A percentile compares a stretch with the other conserved stretches of the same genome.
Conservation (phyloP, 371 early-diverging fungal species). For the Choanephora cucurbitarum region DNA sequence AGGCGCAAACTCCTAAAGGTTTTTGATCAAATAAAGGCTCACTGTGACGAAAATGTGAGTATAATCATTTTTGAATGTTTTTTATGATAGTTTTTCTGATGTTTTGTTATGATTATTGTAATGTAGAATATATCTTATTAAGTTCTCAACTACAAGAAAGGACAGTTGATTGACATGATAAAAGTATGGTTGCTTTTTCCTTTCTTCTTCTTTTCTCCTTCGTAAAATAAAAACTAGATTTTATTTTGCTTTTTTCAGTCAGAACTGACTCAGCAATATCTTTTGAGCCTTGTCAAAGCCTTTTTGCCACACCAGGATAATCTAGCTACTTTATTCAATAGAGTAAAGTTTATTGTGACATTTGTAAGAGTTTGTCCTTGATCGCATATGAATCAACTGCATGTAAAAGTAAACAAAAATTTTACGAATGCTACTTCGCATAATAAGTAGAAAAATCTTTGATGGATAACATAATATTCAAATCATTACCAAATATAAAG, state of each 20-base stretch:
- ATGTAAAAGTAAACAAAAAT: background rate
- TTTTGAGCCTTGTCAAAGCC: conserved; percentile 7
- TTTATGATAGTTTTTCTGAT: background rate
- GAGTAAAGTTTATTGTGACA: background rate
- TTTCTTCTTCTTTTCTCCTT: background rate
- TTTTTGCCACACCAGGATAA: conserved; percentile 3
- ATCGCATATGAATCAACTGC: conserved; percentile 1
- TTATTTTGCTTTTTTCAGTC: background rate
- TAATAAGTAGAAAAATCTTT: background rate
- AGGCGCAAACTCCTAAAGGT: conserved; percentile 93
- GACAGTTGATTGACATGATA: too few species aligned
- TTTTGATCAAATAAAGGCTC: conserved; percentile 79
- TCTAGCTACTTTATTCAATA: conserved; percentile 1
- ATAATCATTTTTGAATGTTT: conserved; percentile 20
- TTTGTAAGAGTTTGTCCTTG: conserved; percentile 5
- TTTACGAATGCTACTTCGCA: background rate
- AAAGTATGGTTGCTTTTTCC: too few species aligned
- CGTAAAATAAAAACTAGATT: background rate
- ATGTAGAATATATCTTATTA: background rate
- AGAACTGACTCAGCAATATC: background rate
- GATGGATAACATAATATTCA: background rate
- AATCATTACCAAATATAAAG: background rate
- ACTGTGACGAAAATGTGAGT: conserved; percentile 49
- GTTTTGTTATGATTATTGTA: conserved; percentile 33
- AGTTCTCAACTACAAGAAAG: too few species aligned